Conservation (phyloP, 768 basidiomycete species). For the Mycena maculata region DNA sequence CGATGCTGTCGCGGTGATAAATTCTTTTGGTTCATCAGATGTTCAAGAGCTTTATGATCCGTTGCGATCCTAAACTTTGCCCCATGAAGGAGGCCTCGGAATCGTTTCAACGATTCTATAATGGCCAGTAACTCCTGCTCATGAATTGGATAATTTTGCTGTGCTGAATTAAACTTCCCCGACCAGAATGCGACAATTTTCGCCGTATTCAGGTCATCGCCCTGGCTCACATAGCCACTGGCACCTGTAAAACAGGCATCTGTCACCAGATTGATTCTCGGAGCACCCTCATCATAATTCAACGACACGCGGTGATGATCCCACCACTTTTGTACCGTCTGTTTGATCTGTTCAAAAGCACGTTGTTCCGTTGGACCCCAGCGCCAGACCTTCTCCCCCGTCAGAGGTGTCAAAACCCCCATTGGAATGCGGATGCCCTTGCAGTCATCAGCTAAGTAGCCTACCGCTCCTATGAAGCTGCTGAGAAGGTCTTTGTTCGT, state of each 20-base stretch:
- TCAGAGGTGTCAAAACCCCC: slow-evolving; percentile 44
- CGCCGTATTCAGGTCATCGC: slow-evolving; percentile 39
- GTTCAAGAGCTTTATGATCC: slow-evolving; percentile 44
- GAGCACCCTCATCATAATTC: slow-evolving; percentile 30
- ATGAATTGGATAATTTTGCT: no score
- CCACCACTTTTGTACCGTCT: slow-evolving; percentile 25
- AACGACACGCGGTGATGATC: slow-evolving; percentile 42
- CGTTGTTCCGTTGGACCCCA: slow-evolving; percentile 45
- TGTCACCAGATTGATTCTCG: slow-evolving; percentile 43
- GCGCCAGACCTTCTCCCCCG: slow-evolving; percentile 39
- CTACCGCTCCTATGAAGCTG: slow-evolving; percentile 47
- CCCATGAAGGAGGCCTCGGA: slow-evolving; percentile 47
- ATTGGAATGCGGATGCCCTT: slow-evolving; percentile 51
- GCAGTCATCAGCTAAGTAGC: slow-evolving; percentile 50
- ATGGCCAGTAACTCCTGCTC: slow-evolving; percentile 53
- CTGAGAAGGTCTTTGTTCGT: slow-evolving; percentile 48
- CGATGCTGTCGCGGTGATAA: slow-evolving; percentile 46
- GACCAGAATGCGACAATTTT: slow-evolving; percentile 49
- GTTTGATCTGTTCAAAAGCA: slow-evolving; percentile 53
- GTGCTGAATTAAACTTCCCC: slow-evolving; percentile 48
- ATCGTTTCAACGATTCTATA: slow-evolving; percentile 47
- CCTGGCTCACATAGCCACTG: slow-evolving; percentile 44
- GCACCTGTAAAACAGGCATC: slow-evolving; percentile 47
- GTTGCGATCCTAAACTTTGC: slow-evolving; percentile 43
- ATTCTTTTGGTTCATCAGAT: no score